Percentiles rank a stretch among this genome's conserved stretches.
Conservation (phyloP, 2,329 filamentous ascomycete species). For the Neonectria faginata region DNA sequence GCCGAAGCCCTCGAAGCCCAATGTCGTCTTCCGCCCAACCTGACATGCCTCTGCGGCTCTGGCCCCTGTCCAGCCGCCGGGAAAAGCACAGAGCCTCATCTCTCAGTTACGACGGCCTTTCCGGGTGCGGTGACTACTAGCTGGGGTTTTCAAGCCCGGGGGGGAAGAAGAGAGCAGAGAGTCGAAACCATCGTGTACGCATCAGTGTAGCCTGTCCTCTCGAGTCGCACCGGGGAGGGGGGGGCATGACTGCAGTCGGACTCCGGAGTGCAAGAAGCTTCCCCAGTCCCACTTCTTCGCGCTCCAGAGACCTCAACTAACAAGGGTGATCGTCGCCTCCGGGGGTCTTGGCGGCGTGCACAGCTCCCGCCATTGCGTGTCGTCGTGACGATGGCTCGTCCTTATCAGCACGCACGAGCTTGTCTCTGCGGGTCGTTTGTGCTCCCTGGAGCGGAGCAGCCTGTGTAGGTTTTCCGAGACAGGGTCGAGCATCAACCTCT, state of each 20-base stretch:
- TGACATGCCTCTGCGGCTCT: neutral
- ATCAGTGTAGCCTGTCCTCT: neutral
- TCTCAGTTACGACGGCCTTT: constrained; percentile 22
- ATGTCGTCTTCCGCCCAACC: constrained; percentile 22
- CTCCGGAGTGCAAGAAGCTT: constrained; percentile 10
- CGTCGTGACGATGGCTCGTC: constrained; percentile 32
- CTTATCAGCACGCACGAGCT: constrained; percentile 25
- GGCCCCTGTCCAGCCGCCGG: constrained; percentile 9
- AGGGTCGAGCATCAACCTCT: constrained; percentile 4
- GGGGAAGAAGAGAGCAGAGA: neutral
- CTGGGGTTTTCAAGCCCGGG: neutral
- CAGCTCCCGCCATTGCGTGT: constrained; percentile 42
- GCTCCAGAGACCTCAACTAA: constrained; percentile 24
- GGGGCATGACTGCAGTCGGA: neutral
- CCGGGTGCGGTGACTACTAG: constrained; percentile 26
- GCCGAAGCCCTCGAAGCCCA: constrained; percentile 17
- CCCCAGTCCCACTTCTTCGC: constrained; percentile 22
- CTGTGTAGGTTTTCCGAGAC: constrained; percentile 22
- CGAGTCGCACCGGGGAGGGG: neutral
- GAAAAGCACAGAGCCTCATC: constrained; percentile 32
- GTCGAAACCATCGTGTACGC: neutral
- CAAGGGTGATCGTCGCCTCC: constrained; percentile 42
- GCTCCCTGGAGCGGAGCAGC: constrained; percentile 19
- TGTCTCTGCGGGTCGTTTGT: constrained; percentile 27
- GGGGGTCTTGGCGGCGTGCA: constrained; percentile 40